A percentile compares a stretch with the other conserved stretches of the same genome.
Conservation (phyloP, 2,329 filamentous ascomycete genomes). For the Colletotrichum costaricense region DNA sequence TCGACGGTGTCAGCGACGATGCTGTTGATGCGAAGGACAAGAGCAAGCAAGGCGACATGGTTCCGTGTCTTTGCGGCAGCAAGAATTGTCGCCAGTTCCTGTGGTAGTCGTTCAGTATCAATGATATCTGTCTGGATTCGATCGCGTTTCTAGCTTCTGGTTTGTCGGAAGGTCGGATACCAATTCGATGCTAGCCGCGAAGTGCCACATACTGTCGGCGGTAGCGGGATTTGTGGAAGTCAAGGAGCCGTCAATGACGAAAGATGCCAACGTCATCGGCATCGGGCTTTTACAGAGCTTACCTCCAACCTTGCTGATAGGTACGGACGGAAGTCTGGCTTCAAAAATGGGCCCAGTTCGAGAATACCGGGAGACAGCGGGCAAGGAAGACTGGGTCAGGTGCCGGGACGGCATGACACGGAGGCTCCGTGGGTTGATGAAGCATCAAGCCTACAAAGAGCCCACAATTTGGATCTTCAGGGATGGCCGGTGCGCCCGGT, state of each 20-base stretch:
- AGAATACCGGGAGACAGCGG: not conserved
- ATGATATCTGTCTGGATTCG: no score
- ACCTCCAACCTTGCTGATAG: not conserved
- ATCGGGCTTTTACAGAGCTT: not conserved
- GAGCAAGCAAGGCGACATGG: conserved; percentile 63
- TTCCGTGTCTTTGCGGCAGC: conserved; percentile 71
- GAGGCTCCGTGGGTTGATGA: conserved; percentile 14
- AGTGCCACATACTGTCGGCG: not conserved
- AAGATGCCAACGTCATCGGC: conserved; percentile 14
- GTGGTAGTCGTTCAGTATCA: conserved; percentile 59
- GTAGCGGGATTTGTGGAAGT: not conserved
- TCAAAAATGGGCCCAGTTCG: not conserved
- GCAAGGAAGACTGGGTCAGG: not conserved
- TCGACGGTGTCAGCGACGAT: conserved; percentile 69
- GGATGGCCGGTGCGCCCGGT: conserved; percentile 12
- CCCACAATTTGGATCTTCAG: not conserved
- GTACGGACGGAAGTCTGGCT: not conserved
- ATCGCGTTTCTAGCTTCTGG: not conserved
- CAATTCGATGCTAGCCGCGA: not conserved
- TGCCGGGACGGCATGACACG: not conserved
- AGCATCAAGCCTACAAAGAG: not conserved
- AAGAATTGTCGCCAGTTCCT: conserved; percentile 75
- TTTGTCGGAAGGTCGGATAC: not conserved
- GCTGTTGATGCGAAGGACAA: conserved; percentile 62
- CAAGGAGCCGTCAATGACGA: not conserved